Evolutionary conservation across 306 rosid genomes (phyloP).

Genomic region (Trifolium repens): DNA sequence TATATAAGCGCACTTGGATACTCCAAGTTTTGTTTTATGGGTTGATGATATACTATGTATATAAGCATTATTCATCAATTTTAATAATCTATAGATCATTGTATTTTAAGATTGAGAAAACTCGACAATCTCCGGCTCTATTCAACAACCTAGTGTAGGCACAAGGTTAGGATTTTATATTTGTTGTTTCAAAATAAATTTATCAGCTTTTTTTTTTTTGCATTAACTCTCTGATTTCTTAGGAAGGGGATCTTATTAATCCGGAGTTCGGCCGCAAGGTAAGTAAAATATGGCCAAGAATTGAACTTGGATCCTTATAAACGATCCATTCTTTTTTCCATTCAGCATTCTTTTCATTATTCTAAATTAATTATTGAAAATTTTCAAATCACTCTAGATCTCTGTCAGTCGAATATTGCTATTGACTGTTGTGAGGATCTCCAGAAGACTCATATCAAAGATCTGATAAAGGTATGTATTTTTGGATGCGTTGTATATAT

Average conservation of each 20-base stretch:
- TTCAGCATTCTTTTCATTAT: not conserved
- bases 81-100: not conserved
- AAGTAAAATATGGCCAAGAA: no score
- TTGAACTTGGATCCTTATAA: no score
- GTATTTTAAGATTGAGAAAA: not conserved
- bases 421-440: slow-evolving; percentile 66
- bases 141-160: not conserved
- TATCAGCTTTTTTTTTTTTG: not conserved
- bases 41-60: not conserved
- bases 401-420: slow-evolving; percentile 31
- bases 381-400: not conserved
- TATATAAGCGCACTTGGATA: not conserved
- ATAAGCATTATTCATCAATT: no score
- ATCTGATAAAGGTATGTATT: slow-evolving; percentile 72
- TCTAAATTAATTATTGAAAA: not conserved
- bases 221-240: no score
- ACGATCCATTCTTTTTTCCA: not conserved
- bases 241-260: no score
- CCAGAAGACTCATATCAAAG: slow-evolving; percentile 71
- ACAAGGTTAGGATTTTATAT: not conserved
- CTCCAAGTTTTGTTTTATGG: not conserved
- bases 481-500: not conserved
- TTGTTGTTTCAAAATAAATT: not conserved
- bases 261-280: no score
- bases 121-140: not conserved